Evolutionary conservation across 495 filamentous ascomycete genomes (phyloP), one percentile per base, ranked within the genome.

Genomic region (Aspergillus sparsus): DNA sequence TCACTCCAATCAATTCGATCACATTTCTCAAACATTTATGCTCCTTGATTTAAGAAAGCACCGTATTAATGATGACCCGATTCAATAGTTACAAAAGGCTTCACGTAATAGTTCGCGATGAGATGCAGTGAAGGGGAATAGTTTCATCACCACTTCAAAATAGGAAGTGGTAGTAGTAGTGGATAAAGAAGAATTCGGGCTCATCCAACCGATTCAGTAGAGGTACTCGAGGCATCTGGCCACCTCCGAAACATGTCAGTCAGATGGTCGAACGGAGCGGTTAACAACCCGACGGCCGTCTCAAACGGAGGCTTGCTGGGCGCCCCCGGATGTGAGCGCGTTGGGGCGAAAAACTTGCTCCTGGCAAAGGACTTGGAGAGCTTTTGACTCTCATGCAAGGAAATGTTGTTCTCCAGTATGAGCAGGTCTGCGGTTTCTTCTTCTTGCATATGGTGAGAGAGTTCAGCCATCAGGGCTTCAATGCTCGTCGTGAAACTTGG

Each of bases 341-440:
- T 82, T 0, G 85, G 85, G 0, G 83, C 80, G 64, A 89, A 85
- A 36, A 76, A 72, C 71, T 89, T 89, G 35, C 85, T 87, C 31
- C 80, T 71, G 12, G 69, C 75, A 56, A 88, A 87, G 49, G 74
- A 78, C 21, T 71, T 75, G 5, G 84, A 81, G 16, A 89, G 58
- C 2, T 55, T 33, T 36, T 72, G 68, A 7, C 79, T 82, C 12
- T 74, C 71, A 1, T 74, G 71, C 0, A 58, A 60, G 0, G 65
- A 66, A 3, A 89, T 60, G 0, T 66, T 62, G 12, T 73, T 62
- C 64, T 89, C 86, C 3, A 89, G 68, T 11, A 74, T 74, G 0
- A 62, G 55, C 9, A 86, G 79, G 2, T 89, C 85, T 7, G 78
- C 64, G 3, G 68, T 62, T 59, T 87, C 85, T 66, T 89, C 87